Percentiles rank a stretch among this genome's conserved stretches.
phyloP scores from a whole-genome alignment of 2,329 filamentous ascomycete genomes.

The Neurospora crassa region DNA sequence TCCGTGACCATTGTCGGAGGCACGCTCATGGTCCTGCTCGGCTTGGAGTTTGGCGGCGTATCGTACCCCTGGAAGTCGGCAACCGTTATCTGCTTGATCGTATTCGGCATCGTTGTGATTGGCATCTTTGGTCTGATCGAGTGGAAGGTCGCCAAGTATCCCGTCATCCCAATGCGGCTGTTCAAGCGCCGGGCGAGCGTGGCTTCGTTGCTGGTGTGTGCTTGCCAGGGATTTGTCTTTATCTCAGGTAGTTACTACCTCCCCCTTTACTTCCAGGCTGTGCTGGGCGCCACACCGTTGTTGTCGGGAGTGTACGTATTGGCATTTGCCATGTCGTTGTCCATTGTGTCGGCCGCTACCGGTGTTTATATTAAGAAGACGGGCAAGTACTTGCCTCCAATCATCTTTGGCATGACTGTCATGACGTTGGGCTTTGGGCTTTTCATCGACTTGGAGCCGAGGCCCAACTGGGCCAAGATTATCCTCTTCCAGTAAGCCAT shows the following conservation, averaged over 20 bases:
- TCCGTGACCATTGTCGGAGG: slow-evolving; percentile 52
- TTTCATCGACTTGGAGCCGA: slow-evolving; percentile 44
- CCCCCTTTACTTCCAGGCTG: slow-evolving; percentile 64
- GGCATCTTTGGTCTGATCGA: slow-evolving; percentile 51
- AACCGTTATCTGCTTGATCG: slow-evolving; percentile 51
- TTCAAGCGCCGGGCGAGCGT: slow-evolving; percentile 47
- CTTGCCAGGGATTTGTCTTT: slow-evolving; percentile 46
- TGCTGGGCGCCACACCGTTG: slow-evolving; percentile 49
- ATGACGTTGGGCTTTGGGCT: slow-evolving; percentile 51
- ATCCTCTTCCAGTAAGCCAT: slow-evolving; percentile 37
- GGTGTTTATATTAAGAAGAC: slow-evolving; percentile 40
- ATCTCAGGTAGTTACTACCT: slow-evolving; percentile 61
- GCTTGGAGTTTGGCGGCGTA: slow-evolving; percentile 59
- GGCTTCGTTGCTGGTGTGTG: slow-evolving; percentile 40
- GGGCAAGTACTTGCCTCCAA: slow-evolving; percentile 47
- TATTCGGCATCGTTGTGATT: slow-evolving; percentile 45
- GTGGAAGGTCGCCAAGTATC: slow-evolving; percentile 51
- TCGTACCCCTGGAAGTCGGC: slow-evolving; percentile 52
- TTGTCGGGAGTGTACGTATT: slow-evolving; percentile 53
- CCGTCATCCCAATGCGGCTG: slow-evolving; percentile 57
- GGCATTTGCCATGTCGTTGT: slow-evolving; percentile 45
- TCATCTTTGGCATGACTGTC: slow-evolving; percentile 42
- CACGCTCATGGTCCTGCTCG: slow-evolving; percentile 60
- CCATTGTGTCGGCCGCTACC: slow-evolving; percentile 30
- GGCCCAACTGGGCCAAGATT: slow-evolving; percentile 36